Evolutionary conservation across 306 rosid genomes (phyloP).

Genomic region (Gastrolobium bilobum): DNA sequence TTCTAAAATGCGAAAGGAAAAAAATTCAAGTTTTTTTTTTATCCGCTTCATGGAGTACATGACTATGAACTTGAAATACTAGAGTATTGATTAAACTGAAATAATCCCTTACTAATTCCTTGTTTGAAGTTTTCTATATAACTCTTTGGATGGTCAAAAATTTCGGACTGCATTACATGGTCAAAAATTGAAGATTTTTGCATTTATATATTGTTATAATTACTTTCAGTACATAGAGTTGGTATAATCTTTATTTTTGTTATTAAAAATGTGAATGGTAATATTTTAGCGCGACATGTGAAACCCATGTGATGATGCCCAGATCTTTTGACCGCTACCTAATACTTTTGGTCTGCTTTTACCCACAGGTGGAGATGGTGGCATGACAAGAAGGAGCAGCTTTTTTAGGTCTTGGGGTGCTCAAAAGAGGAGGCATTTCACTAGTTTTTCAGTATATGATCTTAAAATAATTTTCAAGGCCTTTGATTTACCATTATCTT

Average conservation of each 20-base stretch:
- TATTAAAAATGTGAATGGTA: not conserved
- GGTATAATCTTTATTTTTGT: not conserved
- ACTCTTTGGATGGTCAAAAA: constrained; percentile 16
- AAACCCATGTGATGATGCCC: constrained; percentile 6
- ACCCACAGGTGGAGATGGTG: constrained; percentile 92
- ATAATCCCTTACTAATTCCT: too few relatives aligned
- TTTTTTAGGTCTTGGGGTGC: constrained; percentile 62
- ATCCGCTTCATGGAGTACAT: too few relatives aligned
- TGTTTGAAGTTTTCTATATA: too few relatives aligned
- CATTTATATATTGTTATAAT: not conserved
- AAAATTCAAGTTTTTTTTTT: too few relatives aligned
- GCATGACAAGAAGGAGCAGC: constrained; percentile 79
- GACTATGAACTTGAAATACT: too few relatives aligned
- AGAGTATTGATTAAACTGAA: too few relatives aligned
- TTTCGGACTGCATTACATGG: constrained; percentile 19
- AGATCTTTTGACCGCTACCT: constrained; percentile 29
- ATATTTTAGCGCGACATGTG: not conserved
- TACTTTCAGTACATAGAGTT: not conserved
- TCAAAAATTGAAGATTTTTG: too few relatives aligned
- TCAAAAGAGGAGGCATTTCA: constrained; percentile 48
- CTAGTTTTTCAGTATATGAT: constrained; percentile 38
- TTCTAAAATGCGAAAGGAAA: too few relatives aligned
- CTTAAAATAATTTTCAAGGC: constrained; percentile 43
- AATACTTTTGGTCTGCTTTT: constrained; percentile 25
- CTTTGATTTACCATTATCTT: constrained; percentile 9